These are phyloP conservation scores for Ogataea sp. DNA, from an alignment of 805 yeast genomes.

Conservation along the genomic window DNA sequence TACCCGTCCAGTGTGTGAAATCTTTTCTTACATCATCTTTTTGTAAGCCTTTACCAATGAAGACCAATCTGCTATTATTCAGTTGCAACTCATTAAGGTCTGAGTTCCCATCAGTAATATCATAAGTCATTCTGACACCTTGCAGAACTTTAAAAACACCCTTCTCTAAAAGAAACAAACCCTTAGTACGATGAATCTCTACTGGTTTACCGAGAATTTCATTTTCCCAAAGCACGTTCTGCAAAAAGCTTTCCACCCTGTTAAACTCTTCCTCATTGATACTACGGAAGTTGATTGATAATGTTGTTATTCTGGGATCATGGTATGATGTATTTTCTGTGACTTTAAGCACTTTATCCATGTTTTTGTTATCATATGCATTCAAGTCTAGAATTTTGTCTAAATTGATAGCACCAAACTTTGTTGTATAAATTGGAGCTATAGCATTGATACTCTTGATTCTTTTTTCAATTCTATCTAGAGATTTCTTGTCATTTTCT, in stretches of 20 bases:
- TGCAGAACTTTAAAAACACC: slow-evolving; percentile 56
- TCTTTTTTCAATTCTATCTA: slow-evolving; percentile 22
- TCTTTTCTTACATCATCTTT: slow-evolving; percentile 1
- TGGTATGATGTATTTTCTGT: slow-evolving; percentile 25
- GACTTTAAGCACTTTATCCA: slow-evolving; percentile 11
- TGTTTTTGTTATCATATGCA: slow-evolving; percentile 52
- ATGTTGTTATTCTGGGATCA: slow-evolving; percentile 47
- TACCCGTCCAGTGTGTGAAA: background rate
- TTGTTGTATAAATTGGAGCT: slow-evolving; percentile 60
- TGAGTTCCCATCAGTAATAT: slow-evolving; percentile 42
- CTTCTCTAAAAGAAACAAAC: slow-evolving; percentile 44
- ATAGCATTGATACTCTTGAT: slow-evolving; percentile 53
- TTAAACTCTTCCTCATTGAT: slow-evolving; percentile 28
- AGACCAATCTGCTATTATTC: slow-evolving; percentile 15
- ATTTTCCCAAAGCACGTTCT: slow-evolving; percentile 69
- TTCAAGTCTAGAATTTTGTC: slow-evolving; percentile 64
- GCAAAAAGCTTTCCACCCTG: slow-evolving; percentile 55
- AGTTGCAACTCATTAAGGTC: slow-evolving; percentile 8
- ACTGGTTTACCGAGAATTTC: slow-evolving; percentile 27
- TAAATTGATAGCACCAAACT: slow-evolving; percentile 69
- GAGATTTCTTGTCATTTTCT: slow-evolving; percentile 13
- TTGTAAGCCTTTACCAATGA: slow-evolving; percentile 23
- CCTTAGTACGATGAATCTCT: slow-evolving; percentile 82
- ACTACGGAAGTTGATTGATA: slow-evolving; percentile 38
- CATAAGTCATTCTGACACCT: slow-evolving; percentile 92